Conservation (phyloP, 2,329 filamentous ascomycete species). For the Davidsoniella australis region DNA sequence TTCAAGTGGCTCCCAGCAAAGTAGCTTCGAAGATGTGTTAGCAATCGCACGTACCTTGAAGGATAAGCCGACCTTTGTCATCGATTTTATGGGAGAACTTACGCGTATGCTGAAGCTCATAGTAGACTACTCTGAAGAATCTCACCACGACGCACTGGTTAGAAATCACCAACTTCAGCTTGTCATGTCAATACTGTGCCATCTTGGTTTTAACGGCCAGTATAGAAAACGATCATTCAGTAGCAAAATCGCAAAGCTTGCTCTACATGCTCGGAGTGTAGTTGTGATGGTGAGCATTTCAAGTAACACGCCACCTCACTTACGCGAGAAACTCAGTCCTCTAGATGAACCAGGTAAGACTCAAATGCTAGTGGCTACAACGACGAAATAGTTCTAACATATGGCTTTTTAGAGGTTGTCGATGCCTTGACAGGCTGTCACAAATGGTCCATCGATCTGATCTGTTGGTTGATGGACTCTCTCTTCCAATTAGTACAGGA, state of each 20-base stretch:
- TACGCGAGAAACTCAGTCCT: slow-evolving; percentile 39
- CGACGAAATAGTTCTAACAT: not conserved
- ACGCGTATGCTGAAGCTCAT: slow-evolving; percentile 53
- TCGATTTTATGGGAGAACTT: slow-evolving; percentile 47
- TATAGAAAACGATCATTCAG: slow-evolving; percentile 43
- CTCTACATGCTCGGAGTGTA: slow-evolving; percentile 58
- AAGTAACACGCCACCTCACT: slow-evolving; percentile 35
- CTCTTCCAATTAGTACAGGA: slow-evolving; percentile 40
- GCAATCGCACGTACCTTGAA: slow-evolving; percentile 42
- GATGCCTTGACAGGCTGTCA: slow-evolving; percentile 56
- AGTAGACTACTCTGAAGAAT: slow-evolving; percentile 68
- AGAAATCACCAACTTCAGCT: slow-evolving; percentile 57
- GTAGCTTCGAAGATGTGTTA: slow-evolving; percentile 54
- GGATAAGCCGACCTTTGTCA: slow-evolving; percentile 30
- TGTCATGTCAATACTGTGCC: slow-evolving; percentile 62
- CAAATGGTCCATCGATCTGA: slow-evolving; percentile 60
- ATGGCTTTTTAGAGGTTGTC: slow-evolving; percentile 41
- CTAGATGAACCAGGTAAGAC: slow-evolving; percentile 39
- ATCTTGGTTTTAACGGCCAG: slow-evolving; percentile 56
- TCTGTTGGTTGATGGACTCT: slow-evolving; percentile 43
- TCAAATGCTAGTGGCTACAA: too few species aligned
- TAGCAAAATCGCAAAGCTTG: slow-evolving; percentile 58
- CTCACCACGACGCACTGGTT: slow-evolving; percentile 53
- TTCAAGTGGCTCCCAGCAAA: slow-evolving; percentile 27
- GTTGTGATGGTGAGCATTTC: slow-evolving; percentile 48